These are phyloP conservation scores for Corynespora cassiicola DNA, from an alignment of 2,329 filamentous ascomycete genomes.

Conservation along the genomic window DNA sequence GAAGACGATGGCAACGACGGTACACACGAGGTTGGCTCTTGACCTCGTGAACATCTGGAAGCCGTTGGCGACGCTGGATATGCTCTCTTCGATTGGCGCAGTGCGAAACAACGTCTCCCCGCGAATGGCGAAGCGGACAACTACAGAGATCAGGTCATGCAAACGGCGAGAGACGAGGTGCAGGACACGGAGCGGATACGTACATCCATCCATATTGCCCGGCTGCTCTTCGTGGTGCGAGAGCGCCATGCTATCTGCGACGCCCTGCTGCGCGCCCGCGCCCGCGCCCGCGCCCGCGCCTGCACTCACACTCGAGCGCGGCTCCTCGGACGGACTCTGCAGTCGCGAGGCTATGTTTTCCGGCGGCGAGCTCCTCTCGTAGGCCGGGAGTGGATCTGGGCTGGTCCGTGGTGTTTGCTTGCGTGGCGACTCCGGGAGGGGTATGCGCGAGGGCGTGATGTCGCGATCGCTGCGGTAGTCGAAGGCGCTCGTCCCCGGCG, in stretches of 20 bases:
- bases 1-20: conserved; percentile 67
- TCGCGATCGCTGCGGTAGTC: conserved; percentile 62
- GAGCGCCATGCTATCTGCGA: conserved; percentile 27
- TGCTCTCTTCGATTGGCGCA: conserved; percentile 78
- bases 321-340: conserved; percentile 38
- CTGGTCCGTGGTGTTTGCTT: conserved; percentile 63
- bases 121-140: conserved; percentile 85
- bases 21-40: conserved; percentile 70
- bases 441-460: conserved; percentile 62
- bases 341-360: conserved; percentile 43
- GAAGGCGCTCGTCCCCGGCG: conserved; percentile 66
- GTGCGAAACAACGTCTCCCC: conserved; percentile 88
- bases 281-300: conserved; percentile 16
- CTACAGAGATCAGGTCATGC: conserved; percentile 54
- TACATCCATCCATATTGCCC: conserved; percentile 41
- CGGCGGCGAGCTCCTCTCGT: conserved; percentile 34
- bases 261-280: conserved; percentile 21
- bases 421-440: conserved; percentile 65
- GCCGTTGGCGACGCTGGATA: conserved; percentile 68
- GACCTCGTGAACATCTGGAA: conserved; percentile 70
- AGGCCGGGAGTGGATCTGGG: conserved; percentile 51
- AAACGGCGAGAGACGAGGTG: conserved; percentile 10
- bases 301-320: conserved; percentile 23
- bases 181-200: conserved; percentile 18
- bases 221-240: conserved; percentile 36